Base-by-base conservation (phyloP, 805 yeast species). In the Saccharomycopsis sp. region DNA sequence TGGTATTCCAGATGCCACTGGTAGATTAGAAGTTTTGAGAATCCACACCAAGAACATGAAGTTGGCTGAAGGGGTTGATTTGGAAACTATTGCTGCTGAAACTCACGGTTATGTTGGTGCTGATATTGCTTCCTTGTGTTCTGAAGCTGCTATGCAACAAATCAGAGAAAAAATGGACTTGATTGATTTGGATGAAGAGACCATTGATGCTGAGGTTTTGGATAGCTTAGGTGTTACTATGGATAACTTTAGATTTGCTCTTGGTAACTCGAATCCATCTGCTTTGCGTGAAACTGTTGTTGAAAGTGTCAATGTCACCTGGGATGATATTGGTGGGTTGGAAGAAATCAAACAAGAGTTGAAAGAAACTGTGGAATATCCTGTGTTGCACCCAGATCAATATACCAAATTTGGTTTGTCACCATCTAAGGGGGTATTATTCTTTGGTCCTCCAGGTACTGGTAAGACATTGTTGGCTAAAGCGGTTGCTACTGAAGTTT, bases 71-170 rank as follows among this genome's bases (percentile, higher is more conserved):
- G 97, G 85, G 56, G 98, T 92, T 40, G 96, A 92, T 62, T 74
- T 92, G 55, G 98, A 92, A 69, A 73, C 89, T 30, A 82, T 92
- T 60, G 97, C 98, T 12, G 69, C 94, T 19, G 98, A 92, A 68
- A 92, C 98, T 29, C 99, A 94, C 60, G 99, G 99, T 69, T 92
- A 88, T 58, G 99, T 92, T 46, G 99, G 99, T 70, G 95, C 96
- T 38, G 99, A 92, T 75, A 71, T 92, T 56, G 98, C 98, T 1
- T 88, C 97, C 5, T 71, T 92, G 58, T 92, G 98, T 73, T 87
- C 96, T n/a, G 99, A 94, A 68, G 98, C 98, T 50, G 99, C 98
- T 45, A 92, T 92, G 98, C 98, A 92, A 73, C 98, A 94, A 71
- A 92, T 92, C 58, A 85, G 98, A 67, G 99, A 92, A 68, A 92